phyloP scores from a whole-genome alignment of 1,284 basidiomycete genomes.

The Chondrostereum purpureum region DNA sequence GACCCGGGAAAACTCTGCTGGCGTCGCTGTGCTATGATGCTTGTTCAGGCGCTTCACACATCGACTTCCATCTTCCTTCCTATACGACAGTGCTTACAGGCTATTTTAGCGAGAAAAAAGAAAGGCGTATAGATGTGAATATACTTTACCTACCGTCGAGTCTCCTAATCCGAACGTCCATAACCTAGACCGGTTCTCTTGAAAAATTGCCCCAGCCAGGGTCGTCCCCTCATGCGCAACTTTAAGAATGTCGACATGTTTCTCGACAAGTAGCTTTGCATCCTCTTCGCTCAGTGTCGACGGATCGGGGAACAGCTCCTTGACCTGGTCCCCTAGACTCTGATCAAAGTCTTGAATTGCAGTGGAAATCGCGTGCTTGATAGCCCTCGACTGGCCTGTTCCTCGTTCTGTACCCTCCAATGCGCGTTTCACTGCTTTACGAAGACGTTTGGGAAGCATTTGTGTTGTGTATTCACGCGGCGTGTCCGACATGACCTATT shows the following conservation, averaged over 20 bases:
- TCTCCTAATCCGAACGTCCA: not conserved
- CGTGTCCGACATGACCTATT: not conserved
- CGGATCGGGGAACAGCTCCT: not conserved
- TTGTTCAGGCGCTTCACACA: not conserved
- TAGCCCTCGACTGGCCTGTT: not conserved
- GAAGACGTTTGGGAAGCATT: not conserved
- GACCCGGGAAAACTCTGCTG: not conserved
- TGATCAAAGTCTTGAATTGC: not conserved
- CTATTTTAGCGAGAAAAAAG: no score
- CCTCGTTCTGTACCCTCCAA: not conserved
- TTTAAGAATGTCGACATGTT: not conserved
- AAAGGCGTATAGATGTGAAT: no score
- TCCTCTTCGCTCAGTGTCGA: no score
- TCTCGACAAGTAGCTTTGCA: no score
- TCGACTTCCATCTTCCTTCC: not conserved
- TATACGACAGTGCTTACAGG: no score
- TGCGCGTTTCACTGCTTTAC: not conserved
- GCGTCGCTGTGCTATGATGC: not conserved
- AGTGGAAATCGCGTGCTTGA: not conserved
- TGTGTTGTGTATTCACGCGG: not conserved
- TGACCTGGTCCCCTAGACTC: not conserved
- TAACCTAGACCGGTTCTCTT: not conserved
- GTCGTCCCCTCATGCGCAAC: not conserved
- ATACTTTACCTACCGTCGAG: not conserved
- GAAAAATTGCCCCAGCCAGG: not conserved